Base-by-base conservation (phyloP, 345 rosid species). In the Aquilaria sinensis region DNA sequence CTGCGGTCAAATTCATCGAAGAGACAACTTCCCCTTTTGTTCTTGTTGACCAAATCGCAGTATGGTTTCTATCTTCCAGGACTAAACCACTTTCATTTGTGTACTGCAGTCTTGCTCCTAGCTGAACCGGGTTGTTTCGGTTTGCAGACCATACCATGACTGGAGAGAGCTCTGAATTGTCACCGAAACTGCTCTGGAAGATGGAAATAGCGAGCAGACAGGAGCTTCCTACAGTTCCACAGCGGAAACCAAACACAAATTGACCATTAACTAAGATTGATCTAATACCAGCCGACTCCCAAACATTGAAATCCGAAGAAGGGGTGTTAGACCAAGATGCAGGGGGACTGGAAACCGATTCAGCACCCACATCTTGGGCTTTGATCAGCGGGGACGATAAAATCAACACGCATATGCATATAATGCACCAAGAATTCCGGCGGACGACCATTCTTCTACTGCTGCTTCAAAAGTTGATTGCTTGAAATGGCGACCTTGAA, bases 121-220 rank as follows among this genome's bases (percentile, higher is more conserved):
- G 6, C 10, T 53, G 16, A 34, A 68, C 71, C 0, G 68, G 73
- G 33, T 53, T 9, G 49, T 74, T 65, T 9, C 68, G 50, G 29
- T 73, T 77, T 10, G 81, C 75, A 31, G 63, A 64, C 78, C 81
- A 74, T 7, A 65, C 78, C 32, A 58, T 12, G n/a, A 4, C 32
- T 7, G 14, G 50, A 10, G 61, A 15, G 43, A 58, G 23, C 23
- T 16, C 23, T 16, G 23, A 16, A 16, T 16, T 16, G 23, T 0
- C 23, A 16, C 23, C 23, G 23, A 16, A 41, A 10, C 31, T 15
- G 49, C 31, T 41, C 2, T 45, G 37, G 49, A 58, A 58, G 62
- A 58, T 58, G 34, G 51, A 58, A 14, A 58, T 15, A 23, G 62
- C 62, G 45, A 58, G 29, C 10, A 58, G 62, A 33, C 51, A 58